Conservation (phyloP, 768 basidiomycete species). For the Mrakia frigida region DNA sequence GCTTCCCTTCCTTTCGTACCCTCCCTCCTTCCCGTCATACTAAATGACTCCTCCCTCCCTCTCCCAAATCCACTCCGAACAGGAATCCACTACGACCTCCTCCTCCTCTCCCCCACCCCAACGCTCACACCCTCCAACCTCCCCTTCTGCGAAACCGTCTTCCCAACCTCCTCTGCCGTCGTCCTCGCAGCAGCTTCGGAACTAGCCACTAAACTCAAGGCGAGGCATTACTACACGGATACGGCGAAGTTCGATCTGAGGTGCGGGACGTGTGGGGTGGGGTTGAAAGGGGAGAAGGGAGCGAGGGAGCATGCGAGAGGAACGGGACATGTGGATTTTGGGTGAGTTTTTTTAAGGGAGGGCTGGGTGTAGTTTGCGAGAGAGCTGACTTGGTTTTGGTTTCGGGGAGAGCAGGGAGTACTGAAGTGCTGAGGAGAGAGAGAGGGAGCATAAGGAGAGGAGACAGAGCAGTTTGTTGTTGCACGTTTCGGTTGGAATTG, state of each 20-base stretch:
- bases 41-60: too few relatives aligned
- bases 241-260: conserved; percentile 84
- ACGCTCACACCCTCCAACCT: conserved; percentile 51
- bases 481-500: too few relatives aligned
- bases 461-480: too few relatives aligned
- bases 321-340: conserved; percentile 62
- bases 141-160: conserved; percentile 86
- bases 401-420: too few relatives aligned
- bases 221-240: conserved; percentile 81
- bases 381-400: too few relatives aligned
- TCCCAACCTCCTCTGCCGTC: conserved; percentile 52
- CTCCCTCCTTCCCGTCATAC: neutral
- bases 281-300: conserved; percentile 88
- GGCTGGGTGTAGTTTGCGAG: neutral
- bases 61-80: too few relatives aligned
- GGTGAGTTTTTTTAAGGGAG: neutral
- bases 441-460: too few relatives aligned
- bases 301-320: conserved; percentile 79
- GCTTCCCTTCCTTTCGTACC: neutral
- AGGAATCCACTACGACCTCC: conserved; percentile 71
- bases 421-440: too few relatives aligned
- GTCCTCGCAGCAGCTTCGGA: conserved; percentile 51
- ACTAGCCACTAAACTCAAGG: conserved; percentile 66
- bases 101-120: conserved; percentile 57
- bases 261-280: conserved; percentile 64